phyloP scores from a whole-genome alignment of 208 protist genomes.

The Crithidia mellificae region DNA sequence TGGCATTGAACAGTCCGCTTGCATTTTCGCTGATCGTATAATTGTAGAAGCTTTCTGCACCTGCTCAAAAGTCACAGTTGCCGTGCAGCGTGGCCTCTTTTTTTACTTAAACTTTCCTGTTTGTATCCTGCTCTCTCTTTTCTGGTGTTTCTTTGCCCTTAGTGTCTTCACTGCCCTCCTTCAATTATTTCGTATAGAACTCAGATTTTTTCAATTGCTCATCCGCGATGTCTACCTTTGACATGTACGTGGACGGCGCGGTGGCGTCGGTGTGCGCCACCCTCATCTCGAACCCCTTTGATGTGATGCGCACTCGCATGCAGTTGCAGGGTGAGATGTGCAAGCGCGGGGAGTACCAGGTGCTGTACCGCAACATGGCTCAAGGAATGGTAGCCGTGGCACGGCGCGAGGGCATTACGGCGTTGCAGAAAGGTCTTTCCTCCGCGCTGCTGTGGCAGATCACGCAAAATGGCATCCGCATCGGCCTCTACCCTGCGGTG shows the following conservation, averaged over 20 bases:
- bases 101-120: no score
- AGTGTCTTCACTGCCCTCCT: background rate
- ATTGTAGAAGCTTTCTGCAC: no score
- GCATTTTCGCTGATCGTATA: no score
- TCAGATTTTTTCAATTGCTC: no score
- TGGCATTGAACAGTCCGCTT: no score
- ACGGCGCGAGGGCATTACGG: constrained; percentile 44
- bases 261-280: constrained; percentile 47
- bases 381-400: constrained; percentile 54
- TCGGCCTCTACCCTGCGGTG: constrained; percentile 57
- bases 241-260: constrained; percentile 61
- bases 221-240: constrained; percentile 46
- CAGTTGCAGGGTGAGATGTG: constrained; percentile 71
- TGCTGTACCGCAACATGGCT: constrained; percentile 47
- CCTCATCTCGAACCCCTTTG: constrained; percentile 71
- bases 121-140: no score
- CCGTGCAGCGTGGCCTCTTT: no score
- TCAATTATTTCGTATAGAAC: background rate
- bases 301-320: constrained; percentile 75
- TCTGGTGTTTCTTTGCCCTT: background rate
- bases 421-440: constrained; percentile 57
- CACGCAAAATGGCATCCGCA: constrained; percentile 62
- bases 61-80: no score
- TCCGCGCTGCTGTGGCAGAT: constrained; percentile 59
- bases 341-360: constrained; percentile 43